Evolutionary conservation across 2,329 filamentous ascomycete genomes (phyloP).

Genomic region (Phialocephala subalpina): DNA sequence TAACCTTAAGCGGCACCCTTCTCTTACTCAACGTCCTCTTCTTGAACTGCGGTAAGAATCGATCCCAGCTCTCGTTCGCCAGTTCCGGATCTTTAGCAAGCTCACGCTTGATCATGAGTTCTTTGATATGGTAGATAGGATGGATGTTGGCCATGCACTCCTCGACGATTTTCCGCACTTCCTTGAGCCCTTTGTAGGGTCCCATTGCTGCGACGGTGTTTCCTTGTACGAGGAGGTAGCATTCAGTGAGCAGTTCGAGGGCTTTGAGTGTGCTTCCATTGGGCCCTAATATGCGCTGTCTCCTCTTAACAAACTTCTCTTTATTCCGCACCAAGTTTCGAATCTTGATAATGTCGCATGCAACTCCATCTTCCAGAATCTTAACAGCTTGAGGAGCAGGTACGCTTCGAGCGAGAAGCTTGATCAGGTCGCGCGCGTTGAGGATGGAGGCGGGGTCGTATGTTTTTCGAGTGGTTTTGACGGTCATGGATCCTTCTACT

Average conservation of each 20-base stretch:
- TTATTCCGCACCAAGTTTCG: slow-evolving; percentile 90
- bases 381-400: slow-evolving; percentile 93
- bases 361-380: slow-evolving; percentile 90
- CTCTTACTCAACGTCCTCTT: slow-evolving; percentile 89
- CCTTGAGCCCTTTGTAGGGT: slow-evolving; percentile 90
- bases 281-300: slow-evolving; percentile 91
- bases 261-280: slow-evolving; percentile 94
- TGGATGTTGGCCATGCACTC: slow-evolving; percentile 98
- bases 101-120: slow-evolving; percentile 93
- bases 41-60: slow-evolving; percentile 97
- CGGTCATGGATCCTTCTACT: slow-evolving; percentile 95
- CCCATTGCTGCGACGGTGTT: slow-evolving; percentile 96
- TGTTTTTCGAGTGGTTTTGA: slow-evolving; percentile 92
- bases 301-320: slow-evolving; percentile 92
- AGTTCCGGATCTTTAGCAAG: slow-evolving; percentile 89
- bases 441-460: slow-evolving; percentile 92
- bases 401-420: slow-evolving; percentile 88
- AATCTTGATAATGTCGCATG: slow-evolving; percentile 97
- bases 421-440: slow-evolving; percentile 93
- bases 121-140: slow-evolving; percentile 91
- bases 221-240: slow-evolving; percentile 94
- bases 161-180: slow-evolving; percentile 86
- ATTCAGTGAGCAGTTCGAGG: slow-evolving; percentile 87
- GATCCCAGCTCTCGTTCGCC: slow-evolving; percentile 90
- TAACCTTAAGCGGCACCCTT: slow-evolving; percentile 82